These are phyloP conservation scores for Arachnopeziza araneosa DNA, from an alignment of 2,329 filamentous ascomycete genomes.

Conservation along the genomic window DNA sequence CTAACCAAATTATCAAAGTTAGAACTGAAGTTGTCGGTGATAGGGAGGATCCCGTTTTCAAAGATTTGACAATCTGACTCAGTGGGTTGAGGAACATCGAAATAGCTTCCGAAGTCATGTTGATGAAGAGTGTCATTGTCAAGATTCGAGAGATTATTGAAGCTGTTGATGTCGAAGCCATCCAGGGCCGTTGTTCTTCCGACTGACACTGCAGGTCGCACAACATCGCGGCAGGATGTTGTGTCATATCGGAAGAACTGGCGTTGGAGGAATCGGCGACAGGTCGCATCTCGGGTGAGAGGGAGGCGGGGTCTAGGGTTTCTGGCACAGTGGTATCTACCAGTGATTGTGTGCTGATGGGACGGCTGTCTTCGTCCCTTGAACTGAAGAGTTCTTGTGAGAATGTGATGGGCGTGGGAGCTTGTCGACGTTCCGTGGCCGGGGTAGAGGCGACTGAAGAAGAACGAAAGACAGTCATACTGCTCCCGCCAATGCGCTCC, in stretches of 20 bases:
- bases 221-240: constrained; percentile 99
- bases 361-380: constrained; percentile 28
- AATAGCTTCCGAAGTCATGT: constrained; percentile 64
- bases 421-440: constrained; percentile 34
- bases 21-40: constrained; percentile 60
- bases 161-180: constrained; percentile 22
- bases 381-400: constrained; percentile 54
- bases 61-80: constrained; percentile 69
- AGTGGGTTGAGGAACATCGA: constrained; percentile 63
- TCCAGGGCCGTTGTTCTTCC: constrained; percentile 43
- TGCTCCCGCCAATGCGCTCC: constrained; percentile 22
- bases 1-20: constrained; percentile 62
- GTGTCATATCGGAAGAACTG: constrained; percentile 77
- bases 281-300: constrained; percentile 52
- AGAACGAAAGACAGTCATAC: constrained; percentile 35
- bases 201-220: constrained; percentile 99
- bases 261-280: constrained; percentile 40
- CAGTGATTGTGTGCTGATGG: constrained; percentile 17
- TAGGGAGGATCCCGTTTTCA: constrained; percentile 72
- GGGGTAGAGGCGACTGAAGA: constrained; percentile 38
- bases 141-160: constrained; percentile 36
- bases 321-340: constrained; percentile 23
- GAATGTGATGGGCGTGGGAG: constrained; percentile 43
- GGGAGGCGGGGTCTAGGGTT: constrained; percentile 57
- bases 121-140: constrained; percentile 55